Evolutionary conservation across 345 rosid genomes (phyloP), one percentile per base, ranked within the genome.

Genomic region (Hevea brasiliensis): DNA sequence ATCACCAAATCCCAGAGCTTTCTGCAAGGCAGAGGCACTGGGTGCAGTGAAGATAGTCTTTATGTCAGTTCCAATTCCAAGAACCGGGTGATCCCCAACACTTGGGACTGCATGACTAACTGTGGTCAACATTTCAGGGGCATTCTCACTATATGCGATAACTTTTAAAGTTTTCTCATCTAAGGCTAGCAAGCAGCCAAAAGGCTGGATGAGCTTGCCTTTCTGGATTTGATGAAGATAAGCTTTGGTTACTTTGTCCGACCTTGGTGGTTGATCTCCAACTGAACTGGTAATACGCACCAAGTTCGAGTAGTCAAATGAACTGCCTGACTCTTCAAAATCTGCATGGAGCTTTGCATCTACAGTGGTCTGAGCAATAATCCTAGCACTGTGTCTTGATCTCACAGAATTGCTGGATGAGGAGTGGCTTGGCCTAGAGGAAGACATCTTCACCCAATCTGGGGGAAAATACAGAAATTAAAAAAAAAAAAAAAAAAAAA

Each of bases 141-240:
- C 98, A 82, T 92, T 94, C 81, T 94, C 97, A 64, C 97, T 94
- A 80, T 87, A 94, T 37, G 97, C 97, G 70, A 90, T 85, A 82
- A 94, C 92, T 79, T 84, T 89, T 72, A 87, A 85, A 53, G 91
- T 90, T 81, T 92, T 94, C 74, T 92, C 97, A 60, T 94, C 95
- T 62, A 94, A 81, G 61, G 98, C 98, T 53, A 94, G 86, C 83
- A 94, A 86, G 84, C 98, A 94, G 42, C 98, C 98, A 32, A 94
- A 92, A 24, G 98, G 97, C 83, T 94, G 98, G 82, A 94, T 92
- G 75, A 77, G 80, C 87, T 92, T 92, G 76, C 97, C 97, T 81
- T 94, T 94, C 81, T 94, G 98, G 81, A 92, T 89, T 75, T 94
- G 97, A 83, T 89, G 92, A 76, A 94, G 98, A 83, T 92, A 94